These are phyloP conservation scores for Amaranthus tricolor DNA, from an alignment of 179 eudicot species.

Conservation along the genomic window DNA sequence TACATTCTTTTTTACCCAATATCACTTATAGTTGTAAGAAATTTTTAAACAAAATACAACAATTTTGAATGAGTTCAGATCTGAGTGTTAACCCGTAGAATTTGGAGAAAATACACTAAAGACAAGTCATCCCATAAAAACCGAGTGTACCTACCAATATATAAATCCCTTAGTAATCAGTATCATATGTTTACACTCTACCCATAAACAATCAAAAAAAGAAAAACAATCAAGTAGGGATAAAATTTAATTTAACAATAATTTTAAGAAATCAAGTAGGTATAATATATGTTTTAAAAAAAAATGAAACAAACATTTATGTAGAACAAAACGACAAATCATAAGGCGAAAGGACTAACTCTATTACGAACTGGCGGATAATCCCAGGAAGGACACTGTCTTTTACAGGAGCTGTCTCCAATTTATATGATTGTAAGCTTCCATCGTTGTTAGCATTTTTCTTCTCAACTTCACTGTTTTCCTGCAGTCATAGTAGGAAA, in stretches of 20 bases:
- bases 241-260: not conserved
- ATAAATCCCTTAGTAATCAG: not conserved
- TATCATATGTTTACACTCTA: not conserved
- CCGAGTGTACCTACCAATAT: not conserved
- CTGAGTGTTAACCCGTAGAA: not conserved
- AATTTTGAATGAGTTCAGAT: not conserved
- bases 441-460: not conserved
- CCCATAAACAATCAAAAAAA: not conserved
- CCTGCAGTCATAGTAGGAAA: conserved; percentile 38
- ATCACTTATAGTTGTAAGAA: not conserved
- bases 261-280: too few relatives aligned
- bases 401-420: conserved; percentile 78
- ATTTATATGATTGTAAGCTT: conserved; percentile 42
- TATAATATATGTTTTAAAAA: not conserved
- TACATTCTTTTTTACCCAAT: too few relatives aligned
- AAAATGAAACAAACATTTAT: not conserved
- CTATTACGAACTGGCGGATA: conserved; percentile 68
- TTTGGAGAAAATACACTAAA: not conserved
- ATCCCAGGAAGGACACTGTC: conserved; percentile 93
- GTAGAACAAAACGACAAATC: not conserved
- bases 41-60: not conserved
- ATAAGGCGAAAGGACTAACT: conserved; percentile 44
- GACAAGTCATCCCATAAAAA: not conserved
- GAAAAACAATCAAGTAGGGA: not conserved
- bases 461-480: conserved; percentile 26